Evolutionary conservation across 345 rosid species (phyloP).

Genomic region (Abelmoschus esculentus): DNA sequence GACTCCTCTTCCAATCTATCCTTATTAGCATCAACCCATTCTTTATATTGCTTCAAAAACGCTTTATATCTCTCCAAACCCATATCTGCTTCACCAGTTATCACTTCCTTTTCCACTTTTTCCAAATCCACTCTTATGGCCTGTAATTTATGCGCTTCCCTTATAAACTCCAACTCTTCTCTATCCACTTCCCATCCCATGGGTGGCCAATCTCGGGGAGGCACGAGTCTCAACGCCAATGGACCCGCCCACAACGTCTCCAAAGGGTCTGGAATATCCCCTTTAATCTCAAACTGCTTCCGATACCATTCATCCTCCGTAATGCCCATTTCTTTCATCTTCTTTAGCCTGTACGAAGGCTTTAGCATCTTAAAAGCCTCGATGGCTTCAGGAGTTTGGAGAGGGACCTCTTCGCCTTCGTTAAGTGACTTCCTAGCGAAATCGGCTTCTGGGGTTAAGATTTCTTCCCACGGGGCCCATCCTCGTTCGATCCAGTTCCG

Average conservation of each 20-base stretch:
- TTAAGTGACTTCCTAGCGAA: constrained; percentile 86
- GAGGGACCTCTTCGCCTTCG: constrained; percentile 86
- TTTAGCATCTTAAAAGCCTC: constrained; percentile 81
- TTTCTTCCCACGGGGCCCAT: constrained; percentile 99
- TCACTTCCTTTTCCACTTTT: constrained; percentile 43
- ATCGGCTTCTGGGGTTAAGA: constrained; percentile 77
- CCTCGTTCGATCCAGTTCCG: constrained; percentile 84
- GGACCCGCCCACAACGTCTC: constrained; percentile 69
- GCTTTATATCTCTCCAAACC: constrained; percentile 62
- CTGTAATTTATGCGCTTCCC: constrained; percentile 68
- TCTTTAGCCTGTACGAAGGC: constrained; percentile 57
- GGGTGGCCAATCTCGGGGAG: constrained; percentile 98
- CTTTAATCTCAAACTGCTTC: constrained; percentile 67
- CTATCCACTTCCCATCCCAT: constrained; percentile 76
- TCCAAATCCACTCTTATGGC: constrained; percentile 50
- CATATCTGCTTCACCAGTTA: constrained; percentile 33
- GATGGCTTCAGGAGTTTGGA: constrained; percentile 72
- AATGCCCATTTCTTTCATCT: constrained; percentile 64
- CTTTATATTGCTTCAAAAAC: constrained; percentile 73
- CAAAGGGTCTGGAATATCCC: constrained; percentile 63
- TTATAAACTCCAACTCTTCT: constrained; percentile 71
- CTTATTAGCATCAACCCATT: constrained; percentile 79
- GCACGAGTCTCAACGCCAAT: constrained; percentile 52
- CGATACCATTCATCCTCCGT: constrained; percentile 78
- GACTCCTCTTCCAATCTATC: constrained; percentile 83